Percentiles rank a stretch among this genome's conserved stretches.
These are phyloP conservation scores for Xerocomus nothofagi DNA, from an alignment of 1,284 basidiomycete genomes.

Conservation along the genomic window DNA sequence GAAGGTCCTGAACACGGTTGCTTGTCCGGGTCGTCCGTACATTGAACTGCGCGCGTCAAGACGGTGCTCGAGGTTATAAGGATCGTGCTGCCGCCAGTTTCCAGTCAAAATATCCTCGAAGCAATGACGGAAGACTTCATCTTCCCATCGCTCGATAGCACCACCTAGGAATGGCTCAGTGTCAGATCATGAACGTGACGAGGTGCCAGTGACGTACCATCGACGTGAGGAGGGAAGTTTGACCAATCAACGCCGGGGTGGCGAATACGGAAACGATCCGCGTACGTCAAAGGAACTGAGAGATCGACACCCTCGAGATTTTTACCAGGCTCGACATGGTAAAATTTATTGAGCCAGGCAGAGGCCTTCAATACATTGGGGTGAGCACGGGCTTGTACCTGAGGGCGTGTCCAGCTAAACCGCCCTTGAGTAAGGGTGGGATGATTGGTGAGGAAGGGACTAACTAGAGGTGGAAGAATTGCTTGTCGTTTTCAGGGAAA, in stretches of 20 bases:
- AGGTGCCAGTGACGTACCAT: conserved; percentile 53
- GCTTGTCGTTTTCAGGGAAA: conserved; percentile 57
- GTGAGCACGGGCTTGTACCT: conserved; percentile 73
- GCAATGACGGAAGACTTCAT: conserved; percentile 63
- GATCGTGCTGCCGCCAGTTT: conserved; percentile 70
- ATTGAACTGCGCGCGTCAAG: conserved; percentile 60
- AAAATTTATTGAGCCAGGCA: conserved; percentile 65
- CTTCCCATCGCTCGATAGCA: conserved; percentile 84
- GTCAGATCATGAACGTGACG: neutral
- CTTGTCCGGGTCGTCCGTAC: conserved; percentile 59
- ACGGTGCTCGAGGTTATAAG: conserved; percentile 65
- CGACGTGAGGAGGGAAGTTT: conserved; percentile 74
- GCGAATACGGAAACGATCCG: conserved; percentile 81
- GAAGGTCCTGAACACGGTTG: conserved; percentile 76
- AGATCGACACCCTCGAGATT: conserved; percentile 60
- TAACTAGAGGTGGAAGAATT: conserved; percentile 73
- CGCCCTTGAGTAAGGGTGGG: neutral
- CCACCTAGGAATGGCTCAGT: conserved; percentile 50
- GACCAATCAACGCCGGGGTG: conserved; percentile 71
- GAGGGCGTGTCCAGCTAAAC: conserved; percentile 65
- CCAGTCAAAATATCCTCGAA: conserved; percentile 69
- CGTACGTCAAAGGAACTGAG: conserved; percentile 70
- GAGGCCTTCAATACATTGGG: conserved; percentile 65
- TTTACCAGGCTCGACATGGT: conserved; percentile 44
- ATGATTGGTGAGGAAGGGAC: conserved; percentile 20